Evolutionary conservation across 352 stramenopile genomes (phyloP).

Genomic region (Globisporangium spiculum): DNA sequence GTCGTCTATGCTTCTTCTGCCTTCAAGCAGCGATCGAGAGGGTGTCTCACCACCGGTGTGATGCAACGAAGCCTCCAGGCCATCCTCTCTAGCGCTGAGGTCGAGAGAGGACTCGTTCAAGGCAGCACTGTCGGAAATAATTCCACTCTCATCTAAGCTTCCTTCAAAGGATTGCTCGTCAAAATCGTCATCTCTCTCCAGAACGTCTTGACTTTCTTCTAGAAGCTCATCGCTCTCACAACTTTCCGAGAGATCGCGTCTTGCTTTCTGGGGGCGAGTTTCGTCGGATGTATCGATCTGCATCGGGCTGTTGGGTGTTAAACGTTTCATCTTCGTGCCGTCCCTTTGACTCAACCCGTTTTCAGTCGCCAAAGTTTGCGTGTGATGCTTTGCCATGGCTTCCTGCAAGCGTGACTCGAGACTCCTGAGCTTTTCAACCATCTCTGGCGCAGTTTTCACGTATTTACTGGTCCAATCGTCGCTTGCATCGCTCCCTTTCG

Average conservation of each 20-base stretch:
- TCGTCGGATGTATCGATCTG: background rate
- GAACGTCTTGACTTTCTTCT: background rate
- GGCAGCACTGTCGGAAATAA: background rate
- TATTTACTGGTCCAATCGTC: constrained; percentile 46
- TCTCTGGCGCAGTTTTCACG: constrained; percentile 39
- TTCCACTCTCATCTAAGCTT: background rate
- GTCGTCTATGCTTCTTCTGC: background rate
- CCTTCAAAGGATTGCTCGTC: constrained; percentile 8
- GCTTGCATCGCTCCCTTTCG: constrained; percentile 2
- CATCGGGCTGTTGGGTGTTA: background rate
- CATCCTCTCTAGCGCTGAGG: background rate
- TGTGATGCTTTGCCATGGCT: constrained; percentile 8
- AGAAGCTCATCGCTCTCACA: constrained; percentile 3
- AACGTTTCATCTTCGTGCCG: background rate
- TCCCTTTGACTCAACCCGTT: background rate
- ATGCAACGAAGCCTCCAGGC: background rate
- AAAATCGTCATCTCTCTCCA: constrained; percentile 7
- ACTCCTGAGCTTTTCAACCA: constrained; percentile 40
- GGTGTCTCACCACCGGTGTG: background rate
- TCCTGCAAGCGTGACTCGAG: constrained; percentile 45
- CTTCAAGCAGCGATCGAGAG: background rate
- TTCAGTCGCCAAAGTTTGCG: background rate
- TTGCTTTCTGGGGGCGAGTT: background rate
- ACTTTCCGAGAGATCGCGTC: constrained; percentile 2
- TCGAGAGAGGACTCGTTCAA: constrained; percentile 1